Evolutionary conservation across 2,329 filamentous ascomycete species (phyloP).

Genomic region (Emergomyces pasteurianus): DNA sequence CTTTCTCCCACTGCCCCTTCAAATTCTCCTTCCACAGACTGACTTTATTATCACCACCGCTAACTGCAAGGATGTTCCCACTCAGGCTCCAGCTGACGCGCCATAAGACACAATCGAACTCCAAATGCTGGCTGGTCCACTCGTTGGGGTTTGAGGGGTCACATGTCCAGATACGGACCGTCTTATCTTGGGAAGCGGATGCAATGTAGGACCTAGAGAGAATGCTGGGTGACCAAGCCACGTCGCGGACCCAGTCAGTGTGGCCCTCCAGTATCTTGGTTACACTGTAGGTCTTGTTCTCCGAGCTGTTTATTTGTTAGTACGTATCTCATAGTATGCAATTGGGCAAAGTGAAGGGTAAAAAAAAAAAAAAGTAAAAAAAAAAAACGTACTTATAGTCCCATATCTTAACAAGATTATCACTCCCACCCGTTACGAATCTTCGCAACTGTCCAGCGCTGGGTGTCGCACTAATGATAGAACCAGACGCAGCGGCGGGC

Average conservation of each 20-base stretch:
- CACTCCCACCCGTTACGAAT: constrained; percentile 89
- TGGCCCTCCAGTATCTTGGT: constrained; percentile 60
- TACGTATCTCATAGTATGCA: neutral
- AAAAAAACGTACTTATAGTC: constrained; percentile 48
- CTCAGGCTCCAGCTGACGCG: constrained; percentile 96
- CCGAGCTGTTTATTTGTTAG: constrained; percentile 25
- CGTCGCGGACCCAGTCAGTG: constrained; percentile 92
- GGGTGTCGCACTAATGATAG: constrained; percentile 62
- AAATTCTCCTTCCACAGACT: constrained; percentile 98
- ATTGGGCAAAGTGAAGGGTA: neutral
- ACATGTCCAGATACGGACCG: constrained; percentile 90
- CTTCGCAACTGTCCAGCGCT: constrained; percentile 56
- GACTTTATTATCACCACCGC: constrained; percentile 90
- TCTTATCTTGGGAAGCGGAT: constrained; percentile 90
- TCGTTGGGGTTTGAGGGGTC: constrained; percentile 54
- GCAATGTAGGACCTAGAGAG: constrained; percentile 95
- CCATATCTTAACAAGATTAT: constrained; percentile 93
- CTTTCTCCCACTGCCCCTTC: constrained; percentile 90
- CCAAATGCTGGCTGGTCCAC: constrained; percentile 76
- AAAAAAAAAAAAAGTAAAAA: constrained; percentile 1
- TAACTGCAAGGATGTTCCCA: constrained; percentile 90
- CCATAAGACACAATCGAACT: constrained; percentile 86
- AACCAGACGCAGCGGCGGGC: constrained; percentile 70
- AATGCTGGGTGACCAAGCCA: constrained; percentile 92
- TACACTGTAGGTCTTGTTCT: constrained; percentile 41